Evolutionary conservation across 371 early-diverging fungal genomes (phyloP).

Genomic region (Basidiobolus meristosporus): DNA sequence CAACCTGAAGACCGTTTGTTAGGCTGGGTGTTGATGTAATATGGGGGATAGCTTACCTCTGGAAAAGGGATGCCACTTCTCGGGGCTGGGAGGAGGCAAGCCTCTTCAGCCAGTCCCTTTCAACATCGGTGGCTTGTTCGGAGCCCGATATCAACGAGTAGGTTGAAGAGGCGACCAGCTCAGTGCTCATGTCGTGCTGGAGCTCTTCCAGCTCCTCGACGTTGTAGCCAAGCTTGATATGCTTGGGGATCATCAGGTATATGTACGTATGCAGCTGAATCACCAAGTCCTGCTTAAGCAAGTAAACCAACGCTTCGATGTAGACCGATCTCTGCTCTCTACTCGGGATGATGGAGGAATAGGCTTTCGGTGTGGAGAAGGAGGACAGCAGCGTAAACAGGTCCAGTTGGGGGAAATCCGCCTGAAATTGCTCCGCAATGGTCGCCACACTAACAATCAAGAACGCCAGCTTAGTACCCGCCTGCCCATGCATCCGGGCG

Average conservation of each 20-base stretch:
- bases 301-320: conserved; percentile 57
- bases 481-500: not conserved
- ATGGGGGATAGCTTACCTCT: conserved; percentile 12
- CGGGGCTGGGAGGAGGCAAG: conserved; percentile 23
- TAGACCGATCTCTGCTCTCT: conserved; percentile 48
- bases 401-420: conserved; percentile 43
- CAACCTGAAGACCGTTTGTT: no score
- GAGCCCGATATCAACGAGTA: conserved; percentile 21
- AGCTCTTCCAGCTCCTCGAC: conserved; percentile 16
- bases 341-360: conserved; percentile 31
- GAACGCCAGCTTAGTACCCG: not conserved
- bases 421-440: conserved; percentile 28
- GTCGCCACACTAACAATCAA: conserved; percentile 14
- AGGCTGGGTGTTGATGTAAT: not conserved
- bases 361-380: conserved; percentile 53
- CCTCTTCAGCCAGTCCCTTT: conserved; percentile 20
- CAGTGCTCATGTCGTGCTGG: no score
- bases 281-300: conserved; percentile 58
- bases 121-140: conserved; percentile 17
- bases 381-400: conserved; percentile 47
- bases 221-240: conserved; percentile 21
- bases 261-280: conserved; percentile 74
- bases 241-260: conserved; percentile 31
- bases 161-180: no score
- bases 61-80: conserved; percentile 34